Conservation (phyloP, 148 eudicot genomes). For the Fagopyrum esculentum region DNA sequence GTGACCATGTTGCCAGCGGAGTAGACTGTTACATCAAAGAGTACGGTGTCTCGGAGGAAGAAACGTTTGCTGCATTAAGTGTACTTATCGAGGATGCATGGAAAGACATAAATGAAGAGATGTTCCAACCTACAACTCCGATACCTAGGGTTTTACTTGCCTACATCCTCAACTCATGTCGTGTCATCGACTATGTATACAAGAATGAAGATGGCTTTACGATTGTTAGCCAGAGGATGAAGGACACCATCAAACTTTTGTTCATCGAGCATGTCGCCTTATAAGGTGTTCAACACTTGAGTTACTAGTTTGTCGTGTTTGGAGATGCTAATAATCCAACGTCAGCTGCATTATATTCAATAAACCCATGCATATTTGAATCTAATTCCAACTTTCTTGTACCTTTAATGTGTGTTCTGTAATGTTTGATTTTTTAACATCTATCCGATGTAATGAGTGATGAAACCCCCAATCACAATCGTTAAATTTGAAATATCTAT, state of each 20-base stretch:
- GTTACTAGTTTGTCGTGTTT: too few species aligned
- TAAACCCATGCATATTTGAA: too few species aligned
- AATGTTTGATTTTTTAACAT: too few species aligned
- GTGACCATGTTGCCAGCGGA: neutral
- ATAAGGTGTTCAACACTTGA: neutral
- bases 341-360: too few species aligned
- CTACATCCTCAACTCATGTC: neutral
- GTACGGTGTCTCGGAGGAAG: neutral
- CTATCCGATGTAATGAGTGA: too few species aligned
- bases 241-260: neutral
- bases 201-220: neutral
- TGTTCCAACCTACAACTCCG: neutral
- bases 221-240: neutral
- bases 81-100: neutral
- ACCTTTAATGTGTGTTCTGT: too few species aligned
- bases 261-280: neutral
- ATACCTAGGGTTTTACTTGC: neutral
- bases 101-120: slow-evolving; percentile 8
- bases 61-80: neutral
- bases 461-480: too few species aligned
- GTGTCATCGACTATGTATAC: neutral
- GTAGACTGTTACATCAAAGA: slow-evolving; percentile 6
- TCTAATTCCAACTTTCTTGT: too few species aligned
- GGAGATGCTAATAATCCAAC: too few species aligned
- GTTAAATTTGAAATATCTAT: too few species aligned